Percentiles rank a stretch among this genome's conserved stretches.
Conservation (phyloP, 2,329 filamentous ascomycete genomes). For the Diplodia mutila region DNA sequence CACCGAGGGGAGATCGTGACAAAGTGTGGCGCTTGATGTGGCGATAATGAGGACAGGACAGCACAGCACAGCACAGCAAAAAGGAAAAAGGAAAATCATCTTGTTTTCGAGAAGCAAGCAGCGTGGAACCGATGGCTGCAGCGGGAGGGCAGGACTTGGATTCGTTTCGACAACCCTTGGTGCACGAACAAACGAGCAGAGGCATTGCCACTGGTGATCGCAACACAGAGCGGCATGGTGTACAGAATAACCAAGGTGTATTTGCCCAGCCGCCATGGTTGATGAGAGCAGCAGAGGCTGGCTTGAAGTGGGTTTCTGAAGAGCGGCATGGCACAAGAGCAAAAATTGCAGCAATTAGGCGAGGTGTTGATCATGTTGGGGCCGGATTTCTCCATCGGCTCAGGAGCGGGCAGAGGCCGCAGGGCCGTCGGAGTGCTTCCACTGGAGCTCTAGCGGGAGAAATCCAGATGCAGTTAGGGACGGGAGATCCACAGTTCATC, state of each 20-base stretch:
- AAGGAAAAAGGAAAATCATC: neutral
- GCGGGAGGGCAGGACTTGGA: neutral
- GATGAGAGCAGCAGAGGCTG: neutral
- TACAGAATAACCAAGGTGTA: neutral
- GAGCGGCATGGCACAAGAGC: neutral
- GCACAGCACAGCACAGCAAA: neutral
- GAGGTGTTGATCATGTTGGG: neutral
- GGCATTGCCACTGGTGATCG: neutral
- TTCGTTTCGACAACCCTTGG: neutral
- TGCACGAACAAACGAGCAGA: neutral
- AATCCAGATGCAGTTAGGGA: neutral
- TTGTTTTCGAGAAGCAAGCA: neutral
- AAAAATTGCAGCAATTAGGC: neutral
- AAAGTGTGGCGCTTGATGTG: neutral
- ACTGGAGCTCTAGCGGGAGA: neutral
- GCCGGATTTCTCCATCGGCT: constrained; percentile 10
- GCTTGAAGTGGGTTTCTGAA: neutral
- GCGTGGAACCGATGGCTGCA: neutral
- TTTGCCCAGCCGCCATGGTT: neutral
- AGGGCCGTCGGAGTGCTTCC: neutral
- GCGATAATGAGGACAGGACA: neutral
- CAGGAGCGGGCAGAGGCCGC: too few relatives aligned
- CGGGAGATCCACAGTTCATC: constrained; percentile 19
- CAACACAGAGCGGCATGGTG: neutral
- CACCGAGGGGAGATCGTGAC: neutral